phyloP scores from a whole-genome alignment of 495 filamentous ascomycete species.

The Xylaria grammica region DNA sequence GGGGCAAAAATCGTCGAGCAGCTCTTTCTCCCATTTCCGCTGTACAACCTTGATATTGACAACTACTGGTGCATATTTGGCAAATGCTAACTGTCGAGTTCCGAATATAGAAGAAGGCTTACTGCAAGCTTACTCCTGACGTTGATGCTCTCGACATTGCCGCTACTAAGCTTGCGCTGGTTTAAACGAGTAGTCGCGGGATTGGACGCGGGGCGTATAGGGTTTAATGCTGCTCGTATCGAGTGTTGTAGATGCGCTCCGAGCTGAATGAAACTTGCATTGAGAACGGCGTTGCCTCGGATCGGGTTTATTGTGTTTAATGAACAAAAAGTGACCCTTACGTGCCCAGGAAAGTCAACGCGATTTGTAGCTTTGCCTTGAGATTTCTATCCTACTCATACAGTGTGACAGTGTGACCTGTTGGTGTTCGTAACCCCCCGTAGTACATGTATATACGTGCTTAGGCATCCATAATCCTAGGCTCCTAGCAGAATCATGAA shows the following conservation, averaged over 20 bases:
- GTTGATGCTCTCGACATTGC: slow-evolving; percentile 99
- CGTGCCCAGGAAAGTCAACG: slow-evolving; percentile 23
- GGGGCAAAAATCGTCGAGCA: background rate
- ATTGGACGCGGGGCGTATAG: slow-evolving; percentile 25
- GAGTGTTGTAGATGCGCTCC: slow-evolving; percentile 24
- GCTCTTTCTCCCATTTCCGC: background rate
- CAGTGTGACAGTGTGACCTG: slow-evolving; percentile 15
- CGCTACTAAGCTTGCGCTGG: slow-evolving; percentile 96
- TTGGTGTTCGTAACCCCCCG: background rate
- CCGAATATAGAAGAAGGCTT: slow-evolving; percentile 82
- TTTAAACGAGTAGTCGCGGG: slow-evolving; percentile 61
- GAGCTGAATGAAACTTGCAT: slow-evolving; percentile 37
- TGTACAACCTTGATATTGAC: slow-evolving; percentile 19
- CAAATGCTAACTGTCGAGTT: slow-evolving; percentile 56
- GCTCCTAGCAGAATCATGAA: background rate
- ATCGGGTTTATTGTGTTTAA: slow-evolving; percentile 37
- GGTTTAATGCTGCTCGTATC: slow-evolving; percentile 27
- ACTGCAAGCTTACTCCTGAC: slow-evolving; percentile 89
- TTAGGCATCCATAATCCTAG: background rate
- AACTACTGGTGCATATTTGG: slow-evolving; percentile 70
- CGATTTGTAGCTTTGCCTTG: slow-evolving; percentile 12
- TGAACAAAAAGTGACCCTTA: slow-evolving; percentile 36
- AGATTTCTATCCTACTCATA: slow-evolving; percentile 13
- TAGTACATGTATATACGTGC: background rate
- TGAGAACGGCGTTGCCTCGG: slow-evolving; percentile 42